Conservation (phyloP, 768 basidiomycete genomes). For the Chalciporus piperatus region DNA sequence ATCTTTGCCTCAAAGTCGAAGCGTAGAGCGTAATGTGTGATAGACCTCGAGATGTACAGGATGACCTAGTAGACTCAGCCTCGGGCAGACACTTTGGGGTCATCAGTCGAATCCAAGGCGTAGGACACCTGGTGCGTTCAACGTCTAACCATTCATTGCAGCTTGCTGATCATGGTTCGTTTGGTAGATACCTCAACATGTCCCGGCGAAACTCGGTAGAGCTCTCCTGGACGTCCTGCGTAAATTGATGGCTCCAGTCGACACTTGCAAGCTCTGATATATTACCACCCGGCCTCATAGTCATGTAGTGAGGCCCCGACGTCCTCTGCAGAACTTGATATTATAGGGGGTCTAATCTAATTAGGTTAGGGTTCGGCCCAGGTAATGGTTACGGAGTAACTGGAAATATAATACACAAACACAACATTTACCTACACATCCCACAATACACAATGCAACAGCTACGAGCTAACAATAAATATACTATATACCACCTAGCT, state of each 20-base stretch:
- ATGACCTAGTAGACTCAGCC: constrained; percentile 27
- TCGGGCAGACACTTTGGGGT: constrained; percentile 24
- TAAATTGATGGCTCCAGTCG: not conserved
- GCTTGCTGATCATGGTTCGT: not conserved
- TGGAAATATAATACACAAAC: no score
- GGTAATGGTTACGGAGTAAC: no score
- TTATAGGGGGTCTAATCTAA: no score
- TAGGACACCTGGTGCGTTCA: constrained; percentile 18
- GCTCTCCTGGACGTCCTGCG: constrained; percentile 25
- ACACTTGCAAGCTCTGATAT: constrained; percentile 14
- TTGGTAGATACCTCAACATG: constrained; percentile 26
- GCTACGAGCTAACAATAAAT: no score
- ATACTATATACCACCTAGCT: no score
- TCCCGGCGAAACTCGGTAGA: constrained; percentile 24
- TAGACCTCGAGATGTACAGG: constrained; percentile 32
- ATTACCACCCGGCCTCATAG: no score
- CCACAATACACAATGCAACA: no score
- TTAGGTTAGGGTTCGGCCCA: no score
- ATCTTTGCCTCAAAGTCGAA: not conserved
- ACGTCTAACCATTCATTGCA: not conserved
- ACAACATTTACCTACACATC: no score
- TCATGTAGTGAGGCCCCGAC: no score
- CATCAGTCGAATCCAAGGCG: not conserved
- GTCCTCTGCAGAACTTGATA: no score
- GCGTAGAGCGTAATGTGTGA: not conserved